A percentile compares a stretch with the other conserved stretches of the same genome.
phyloP scores from a whole-genome alignment of 495 filamentous ascomycete genomes.

The Chaetomium cochliodes region DNA sequence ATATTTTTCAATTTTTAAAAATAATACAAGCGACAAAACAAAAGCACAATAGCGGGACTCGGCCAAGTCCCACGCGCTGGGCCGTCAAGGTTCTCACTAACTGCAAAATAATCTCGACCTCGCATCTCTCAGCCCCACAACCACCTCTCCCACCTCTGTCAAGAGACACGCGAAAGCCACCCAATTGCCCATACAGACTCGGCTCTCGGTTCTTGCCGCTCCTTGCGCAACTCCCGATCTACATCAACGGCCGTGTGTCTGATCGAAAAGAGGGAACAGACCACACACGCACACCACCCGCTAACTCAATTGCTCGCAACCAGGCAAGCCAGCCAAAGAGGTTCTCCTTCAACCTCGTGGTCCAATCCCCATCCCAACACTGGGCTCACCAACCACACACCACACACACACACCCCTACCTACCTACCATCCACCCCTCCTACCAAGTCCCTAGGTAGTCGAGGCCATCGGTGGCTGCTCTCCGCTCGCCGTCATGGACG shows the following conservation, averaged over 20 bases:
- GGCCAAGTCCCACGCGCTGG: not conserved
- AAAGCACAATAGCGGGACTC: not conserved
- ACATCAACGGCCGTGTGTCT: conserved; percentile 3
- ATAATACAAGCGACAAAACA: not conserved
- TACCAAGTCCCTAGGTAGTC: not conserved
- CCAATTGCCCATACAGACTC: conserved; percentile 12
- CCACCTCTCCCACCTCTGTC: conserved; percentile 10
- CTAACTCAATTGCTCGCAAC: conserved; percentile 2
- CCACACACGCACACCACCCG: not conserved
- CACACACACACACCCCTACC: too few species aligned
- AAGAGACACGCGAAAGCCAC: not conserved
- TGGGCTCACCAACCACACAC: too few species aligned
- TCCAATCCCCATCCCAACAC: not conserved
- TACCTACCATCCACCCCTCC: too few species aligned
- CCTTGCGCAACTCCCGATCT: not conserved
- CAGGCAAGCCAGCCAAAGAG: not conserved
- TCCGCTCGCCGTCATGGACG: conserved; percentile 25
- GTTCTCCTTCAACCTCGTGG: not conserved
- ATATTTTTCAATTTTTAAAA: not conserved
- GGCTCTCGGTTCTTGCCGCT: not conserved
- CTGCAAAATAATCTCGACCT: conserved; percentile 27
- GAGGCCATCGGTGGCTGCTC: not conserved
- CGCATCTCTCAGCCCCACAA: conserved; percentile 21
- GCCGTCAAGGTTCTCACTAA: conserved; percentile 33
- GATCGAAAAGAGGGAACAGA: not conserved